phyloP scores from a whole-genome alignment of 768 basidiomycete genomes.

The Suillus paluster region DNA sequence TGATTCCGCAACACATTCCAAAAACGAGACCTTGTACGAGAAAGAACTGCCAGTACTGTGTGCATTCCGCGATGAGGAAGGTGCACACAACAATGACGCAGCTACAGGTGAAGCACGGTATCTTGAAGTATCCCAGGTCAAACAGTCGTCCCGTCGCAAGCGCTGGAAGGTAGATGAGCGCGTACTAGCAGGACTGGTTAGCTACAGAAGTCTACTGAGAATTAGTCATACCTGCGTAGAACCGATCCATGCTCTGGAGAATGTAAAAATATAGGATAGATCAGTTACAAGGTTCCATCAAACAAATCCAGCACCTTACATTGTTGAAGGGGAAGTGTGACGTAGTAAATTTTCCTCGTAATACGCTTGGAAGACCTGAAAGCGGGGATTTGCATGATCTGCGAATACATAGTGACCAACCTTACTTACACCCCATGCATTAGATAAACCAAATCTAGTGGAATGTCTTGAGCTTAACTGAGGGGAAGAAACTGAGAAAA shows the following conservation, averaged over 20 bases:
- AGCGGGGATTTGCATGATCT: constrained; percentile 1
- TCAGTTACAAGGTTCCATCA: neutral
- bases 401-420: neutral
- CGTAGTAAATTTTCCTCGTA: constrained; percentile 60
- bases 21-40: constrained; percentile 72
- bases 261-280: neutral
- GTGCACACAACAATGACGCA: constrained; percentile 56
- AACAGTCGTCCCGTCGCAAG: constrained; percentile 70
- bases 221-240: constrained; percentile 60
- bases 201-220: neutral
- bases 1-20: constrained; percentile 63
- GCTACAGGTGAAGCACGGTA: constrained; percentile 52
- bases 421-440: constrained; percentile 70
- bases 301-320: constrained; percentile 43
- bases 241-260: constrained; percentile 77
- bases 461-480: neutral
- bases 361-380: constrained; percentile 73
- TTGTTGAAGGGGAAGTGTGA: constrained; percentile 58
- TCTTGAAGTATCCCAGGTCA: constrained; percentile 69
- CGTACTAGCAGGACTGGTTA: constrained; percentile 46
- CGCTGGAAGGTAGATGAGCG: constrained; percentile 64
- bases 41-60: constrained; percentile 77
- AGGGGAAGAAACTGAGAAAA: constrained; percentile 4
- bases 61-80: constrained; percentile 72
- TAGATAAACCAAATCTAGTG: constrained; percentile 68